These are phyloP conservation scores for Dichotomopilus funicola DNA, from an alignment of 2,329 filamentous ascomycete species.

Conservation along the genomic window DNA sequence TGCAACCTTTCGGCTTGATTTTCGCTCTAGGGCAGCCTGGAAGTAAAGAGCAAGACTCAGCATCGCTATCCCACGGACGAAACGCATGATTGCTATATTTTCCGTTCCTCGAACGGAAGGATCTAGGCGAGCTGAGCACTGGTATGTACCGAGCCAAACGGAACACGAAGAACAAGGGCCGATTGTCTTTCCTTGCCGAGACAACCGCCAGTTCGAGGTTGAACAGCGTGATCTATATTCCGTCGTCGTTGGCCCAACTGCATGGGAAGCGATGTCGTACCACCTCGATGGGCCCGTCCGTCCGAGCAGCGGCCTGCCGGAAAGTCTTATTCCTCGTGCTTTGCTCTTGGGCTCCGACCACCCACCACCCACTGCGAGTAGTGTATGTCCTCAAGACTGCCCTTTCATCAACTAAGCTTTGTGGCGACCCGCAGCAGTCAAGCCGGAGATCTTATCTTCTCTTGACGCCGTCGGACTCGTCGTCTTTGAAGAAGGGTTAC, in stretches of 20 bases:
- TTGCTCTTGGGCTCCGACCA: too few species aligned
- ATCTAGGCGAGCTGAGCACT: too few species aligned
- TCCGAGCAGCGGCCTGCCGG: neutral
- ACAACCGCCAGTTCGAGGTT: constrained; percentile 2
- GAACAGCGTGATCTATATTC: neutral
- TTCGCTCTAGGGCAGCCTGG: neutral
- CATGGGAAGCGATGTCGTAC: constrained; percentile 7
- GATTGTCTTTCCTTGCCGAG: too few species aligned
- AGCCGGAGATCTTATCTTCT: neutral
- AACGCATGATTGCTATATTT: too few species aligned
- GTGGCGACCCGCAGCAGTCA: too few species aligned
- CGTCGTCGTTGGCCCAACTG: constrained; percentile 7
- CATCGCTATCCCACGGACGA: neutral
- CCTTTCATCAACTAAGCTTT: neutral
- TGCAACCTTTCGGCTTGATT: neutral
- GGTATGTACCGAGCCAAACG: too few species aligned
- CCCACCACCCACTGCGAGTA: too few species aligned
- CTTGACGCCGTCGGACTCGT: neutral
- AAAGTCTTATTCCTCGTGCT: neutral
- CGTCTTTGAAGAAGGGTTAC: constrained; percentile 3
- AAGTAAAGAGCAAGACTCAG: neutral
- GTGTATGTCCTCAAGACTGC: too few species aligned
- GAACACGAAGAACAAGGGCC: too few species aligned
- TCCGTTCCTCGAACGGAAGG: too few species aligned
- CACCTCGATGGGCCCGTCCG: neutral